Conservation (phyloP, 75 land plant species). For the Gnetum montanum region DNA sequence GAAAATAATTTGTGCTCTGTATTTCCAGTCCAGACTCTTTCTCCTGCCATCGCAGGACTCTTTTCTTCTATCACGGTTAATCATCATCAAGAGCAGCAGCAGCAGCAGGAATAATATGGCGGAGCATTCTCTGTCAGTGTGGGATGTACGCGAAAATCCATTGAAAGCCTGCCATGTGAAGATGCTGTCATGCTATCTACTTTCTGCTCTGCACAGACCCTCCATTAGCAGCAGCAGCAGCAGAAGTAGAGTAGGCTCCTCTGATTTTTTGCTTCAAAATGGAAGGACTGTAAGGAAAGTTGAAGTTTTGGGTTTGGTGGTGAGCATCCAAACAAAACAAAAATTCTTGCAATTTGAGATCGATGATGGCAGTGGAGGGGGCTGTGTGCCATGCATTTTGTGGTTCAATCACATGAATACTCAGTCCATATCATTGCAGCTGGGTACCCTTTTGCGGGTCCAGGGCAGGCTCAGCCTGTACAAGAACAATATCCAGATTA, state of each 20-base stretch:
- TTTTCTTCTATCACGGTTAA: too few relatives aligned
- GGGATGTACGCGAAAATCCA: slow-evolving; percentile 22
- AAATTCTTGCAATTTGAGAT: slow-evolving; percentile 46
- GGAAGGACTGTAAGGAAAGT: slow-evolving; percentile 30
- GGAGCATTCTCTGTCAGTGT: slow-evolving; percentile 13
- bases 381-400: slow-evolving; percentile 57
- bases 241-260: not conserved
- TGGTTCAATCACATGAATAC: slow-evolving; percentile 40
- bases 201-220: slow-evolving; percentile 15
- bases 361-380: slow-evolving; percentile 93
- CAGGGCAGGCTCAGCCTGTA: slow-evolving; percentile 51
- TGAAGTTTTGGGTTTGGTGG: slow-evolving; percentile 47
- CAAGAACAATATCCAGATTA: slow-evolving; percentile 48
- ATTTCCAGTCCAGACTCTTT: too few relatives aligned
- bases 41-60: too few relatives aligned
- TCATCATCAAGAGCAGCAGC: too few relatives aligned
- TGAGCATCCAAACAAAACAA: slow-evolving; percentile 36
- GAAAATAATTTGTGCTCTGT: too few relatives aligned
- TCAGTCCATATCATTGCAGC: slow-evolving; percentile 15
- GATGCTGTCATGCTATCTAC: slow-evolving; percentile 44
- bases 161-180: slow-evolving; percentile 36
- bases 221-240: slow-evolving; percentile 9
- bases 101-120: too few relatives aligned
- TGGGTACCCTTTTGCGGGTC: slow-evolving; percentile 51
- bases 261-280: slow-evolving; percentile 28